These are phyloP conservation scores for Ogataea methylovora DNA, from an alignment of 805 yeast genomes.

Conservation along the genomic window DNA sequence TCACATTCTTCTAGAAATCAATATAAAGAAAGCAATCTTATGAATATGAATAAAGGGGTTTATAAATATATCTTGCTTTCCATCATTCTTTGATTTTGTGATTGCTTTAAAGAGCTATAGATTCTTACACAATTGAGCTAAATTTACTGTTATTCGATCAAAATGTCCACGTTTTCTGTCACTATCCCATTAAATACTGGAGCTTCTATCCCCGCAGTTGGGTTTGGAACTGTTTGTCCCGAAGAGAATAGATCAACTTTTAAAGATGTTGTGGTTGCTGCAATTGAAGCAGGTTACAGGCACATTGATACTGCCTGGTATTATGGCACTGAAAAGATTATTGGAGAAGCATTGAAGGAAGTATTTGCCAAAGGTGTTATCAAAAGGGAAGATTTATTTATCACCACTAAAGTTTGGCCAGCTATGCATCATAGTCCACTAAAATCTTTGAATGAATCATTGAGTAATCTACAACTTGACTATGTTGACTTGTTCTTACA, in stretches of 20 bases:
- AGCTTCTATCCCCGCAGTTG: constrained; percentile 53
- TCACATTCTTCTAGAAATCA: too few relatives aligned
- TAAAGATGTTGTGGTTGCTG: constrained; percentile 16
- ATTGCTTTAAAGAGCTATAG: too few relatives aligned
- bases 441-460: constrained; percentile 32
- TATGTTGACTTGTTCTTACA: constrained; percentile 40
- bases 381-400: constrained; percentile 48
- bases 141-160: not conserved
- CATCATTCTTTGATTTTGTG: too few relatives aligned
- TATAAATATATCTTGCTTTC: too few relatives aligned
- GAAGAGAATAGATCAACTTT: constrained; percentile 6
- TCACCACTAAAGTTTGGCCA: constrained; percentile 71
- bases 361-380: constrained; percentile 37
- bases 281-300: constrained; percentile 36
- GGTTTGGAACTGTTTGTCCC: constrained; percentile 52
- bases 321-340: constrained; percentile 35
- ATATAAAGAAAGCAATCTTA: too few relatives aligned
- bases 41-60: too few relatives aligned
- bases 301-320: constrained; percentile 48
- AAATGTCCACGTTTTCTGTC: constrained; percentile 10
- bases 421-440: constrained; percentile 32
- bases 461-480: constrained; percentile 33
- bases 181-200: constrained; percentile 52
- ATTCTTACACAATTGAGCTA: too few relatives aligned
- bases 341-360: constrained; percentile 41